These are phyloP conservation scores for Saprolegnia diclina DNA, from an alignment of 352 stramenopile genomes.

Conservation along the genomic window DNA sequence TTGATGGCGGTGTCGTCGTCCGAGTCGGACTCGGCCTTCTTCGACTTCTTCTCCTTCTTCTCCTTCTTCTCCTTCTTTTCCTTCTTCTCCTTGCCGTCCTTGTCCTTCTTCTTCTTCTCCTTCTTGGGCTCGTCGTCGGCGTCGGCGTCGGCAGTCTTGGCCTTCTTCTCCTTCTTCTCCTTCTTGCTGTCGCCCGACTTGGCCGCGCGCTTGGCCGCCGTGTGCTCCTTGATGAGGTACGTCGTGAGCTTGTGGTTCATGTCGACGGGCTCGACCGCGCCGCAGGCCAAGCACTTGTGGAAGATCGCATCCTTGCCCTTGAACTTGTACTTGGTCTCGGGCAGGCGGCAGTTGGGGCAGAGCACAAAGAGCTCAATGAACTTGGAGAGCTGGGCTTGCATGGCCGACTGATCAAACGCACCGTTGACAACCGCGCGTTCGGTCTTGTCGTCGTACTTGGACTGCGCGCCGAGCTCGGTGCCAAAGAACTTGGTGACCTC, in stretches of 20 bases:
- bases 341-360: conserved; percentile 94
- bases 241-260: conserved; percentile 98
- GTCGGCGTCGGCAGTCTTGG: conserved; percentile 54
- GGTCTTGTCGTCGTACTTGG: conserved; percentile 94
- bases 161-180: conserved; percentile 61
- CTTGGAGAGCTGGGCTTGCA: conserved; percentile 95
- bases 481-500: conserved; percentile 99
- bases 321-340: conserved; percentile 99
- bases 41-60: conserved; percentile 75
- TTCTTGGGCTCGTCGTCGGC: conserved; percentile 56
- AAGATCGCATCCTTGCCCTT: conserved; percentile 94
- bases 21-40: conserved; percentile 36
- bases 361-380: conserved; percentile 99
- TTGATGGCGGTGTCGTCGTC: conserved; percentile 24
- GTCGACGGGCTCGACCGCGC: conserved; percentile 94
- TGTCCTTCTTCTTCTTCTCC: conserved; percentile 54
- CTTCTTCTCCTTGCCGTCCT: conserved; percentile 65
- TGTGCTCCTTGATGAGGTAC: conserved; percentile 96
- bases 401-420: conserved; percentile 87
- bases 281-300: conserved; percentile 98
- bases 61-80: conserved; percentile 80
- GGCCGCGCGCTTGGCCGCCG: conserved; percentile 85
- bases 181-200: conserved; percentile 80
- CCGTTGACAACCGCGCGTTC: conserved; percentile 97
- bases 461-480: conserved; percentile 95